Evolutionary conservation across 1,284 basidiomycete genomes (phyloP), one percentile per base, ranked within the genome.

Genomic region (Rhodotorula sp.): DNA sequence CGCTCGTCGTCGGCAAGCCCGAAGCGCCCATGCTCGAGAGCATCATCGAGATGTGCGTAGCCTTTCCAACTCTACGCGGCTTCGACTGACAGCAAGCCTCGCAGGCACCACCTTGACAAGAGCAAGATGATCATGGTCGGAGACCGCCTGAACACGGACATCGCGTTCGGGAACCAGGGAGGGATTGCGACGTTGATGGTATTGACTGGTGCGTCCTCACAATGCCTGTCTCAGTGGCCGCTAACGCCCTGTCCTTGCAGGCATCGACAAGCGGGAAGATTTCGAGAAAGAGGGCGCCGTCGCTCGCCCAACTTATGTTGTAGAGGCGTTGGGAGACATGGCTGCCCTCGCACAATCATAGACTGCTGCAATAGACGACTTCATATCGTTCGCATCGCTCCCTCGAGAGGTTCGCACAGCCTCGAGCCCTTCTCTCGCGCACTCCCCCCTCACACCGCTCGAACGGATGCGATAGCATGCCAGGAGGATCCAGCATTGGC

Each of bases 21-120:
- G 87, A 92, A 73, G 86, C 85, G 77, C 89, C 89, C 40, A 98
- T 99, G 94, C 83, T 99, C 74, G 94, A 98, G 79, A 92, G 91
- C 79, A 95, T 99, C 81, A 87, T 89, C 75, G 90, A 94, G n/a
- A 94, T 94, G 92, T 94, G 74, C 76, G 87, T 82, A 30, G 92
- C n/a, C n/a, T n/a, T n/a, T n/a, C n/a, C n/a, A n/a, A n/a, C n/a
- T n/a, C 61, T 26, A 9, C 22, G 7, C 69, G 57, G 26, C 51
- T 37, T 37, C 54, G 15, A 4, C 18, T 61, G 20, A 37, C 51
- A 10, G 31, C 28, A 1, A 28, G 34, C 15, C 28, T 24, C 6
- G n/a, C 76, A 95, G 92, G 80, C 88, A 94, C 76, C 79, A 91
- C 58, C 92, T 92, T 78, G 91, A 98, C 80, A 90, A 89, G 55